Percentiles rank a stretch among this genome's conserved stretches.
Conservation (phyloP, 495 filamentous ascomycete genomes). For the Penicillium psychrofluorescens region DNA sequence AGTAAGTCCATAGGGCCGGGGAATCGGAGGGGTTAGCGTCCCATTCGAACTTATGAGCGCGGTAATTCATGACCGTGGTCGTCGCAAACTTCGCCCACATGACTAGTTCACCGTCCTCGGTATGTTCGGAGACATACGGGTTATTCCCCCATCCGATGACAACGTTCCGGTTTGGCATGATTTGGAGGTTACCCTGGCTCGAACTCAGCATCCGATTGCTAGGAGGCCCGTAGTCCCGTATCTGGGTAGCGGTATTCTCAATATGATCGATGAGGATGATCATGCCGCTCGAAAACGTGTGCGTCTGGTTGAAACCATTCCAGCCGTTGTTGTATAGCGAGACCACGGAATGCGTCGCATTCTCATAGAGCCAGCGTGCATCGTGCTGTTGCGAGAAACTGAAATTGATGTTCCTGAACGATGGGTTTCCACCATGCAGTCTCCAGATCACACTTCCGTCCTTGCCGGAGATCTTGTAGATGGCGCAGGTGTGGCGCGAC, state of each 20-base stretch:
- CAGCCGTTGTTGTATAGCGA: conserved; percentile 51
- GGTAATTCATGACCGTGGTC: conserved; percentile 36
- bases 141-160: conserved; percentile 57
- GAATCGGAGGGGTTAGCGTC: conserved; percentile 35
- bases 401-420: conserved; percentile 42
- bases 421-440: conserved; percentile 43
- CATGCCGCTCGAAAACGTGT: conserved; percentile 47
- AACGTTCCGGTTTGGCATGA: conserved; percentile 46
- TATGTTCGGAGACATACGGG: conserved; percentile 51
- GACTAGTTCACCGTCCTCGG: conserved; percentile 44
- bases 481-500: conserved; percentile 48
- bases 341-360: conserved; percentile 42
- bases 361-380: conserved; percentile 47
- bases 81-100: conserved; percentile 37
- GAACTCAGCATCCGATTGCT: conserved; percentile 42
- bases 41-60: conserved; percentile 39
- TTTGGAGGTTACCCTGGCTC: conserved; percentile 55
- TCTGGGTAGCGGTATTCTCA: conserved; percentile 41
- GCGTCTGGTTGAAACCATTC: conserved; percentile 42
- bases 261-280: conserved; percentile 49
- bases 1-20: conserved; percentile 38
- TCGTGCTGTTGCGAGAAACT: conserved; percentile 59
- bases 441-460: conserved; percentile 53
- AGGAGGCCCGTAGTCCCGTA: conserved; percentile 34
- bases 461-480: conserved; percentile 54